Conservation (phyloP, 805 yeast genomes). For the Zygotorulaspora chibaensis region DNA sequence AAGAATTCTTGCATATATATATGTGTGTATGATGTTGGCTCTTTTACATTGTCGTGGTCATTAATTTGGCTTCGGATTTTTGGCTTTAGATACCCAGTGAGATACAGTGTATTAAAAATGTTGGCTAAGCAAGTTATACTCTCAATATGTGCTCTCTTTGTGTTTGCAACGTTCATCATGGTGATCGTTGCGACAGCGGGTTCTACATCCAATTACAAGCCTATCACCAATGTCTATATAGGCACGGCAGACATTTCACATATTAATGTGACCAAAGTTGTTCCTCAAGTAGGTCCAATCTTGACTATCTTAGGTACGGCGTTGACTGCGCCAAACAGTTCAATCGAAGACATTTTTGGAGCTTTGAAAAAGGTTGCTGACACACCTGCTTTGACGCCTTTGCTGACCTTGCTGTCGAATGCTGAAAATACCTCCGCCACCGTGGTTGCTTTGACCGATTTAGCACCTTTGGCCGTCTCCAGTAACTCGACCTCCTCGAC, state of each 20-base stretch:
- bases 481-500: slow-evolving; percentile 15
- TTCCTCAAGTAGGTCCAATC: slow-evolving; percentile 31
- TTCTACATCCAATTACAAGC: slow-evolving; percentile 29
- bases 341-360: slow-evolving; percentile 19
- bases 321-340: slow-evolving; percentile 22
- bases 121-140: slow-evolving; percentile 2
- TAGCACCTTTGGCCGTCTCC: slow-evolving; percentile 29
- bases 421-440: slow-evolving; percentile 25
- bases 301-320: slow-evolving; percentile 28
- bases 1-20: slow-evolving; percentile 1
- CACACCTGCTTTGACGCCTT: slow-evolving; percentile 30
- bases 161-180: slow-evolving; percentile 27
- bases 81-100: not conserved
- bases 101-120: not conserved
- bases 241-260: slow-evolving; percentile 33
- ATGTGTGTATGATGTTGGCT: not conserved
- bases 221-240: slow-evolving; percentile 29
- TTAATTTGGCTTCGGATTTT: not conserved
- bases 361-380: slow-evolving; percentile 25
- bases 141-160: slow-evolving; percentile 20
- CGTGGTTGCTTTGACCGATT: slow-evolving; percentile 22
- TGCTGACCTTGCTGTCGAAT: slow-evolving; percentile 27
- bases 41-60: not conserved
- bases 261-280: slow-evolving; percentile 33
- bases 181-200: slow-evolving; percentile 33